phyloP scores from a whole-genome alignment of 164 flowering plant genomes.

The Pachysandra terminalis region DNA sequence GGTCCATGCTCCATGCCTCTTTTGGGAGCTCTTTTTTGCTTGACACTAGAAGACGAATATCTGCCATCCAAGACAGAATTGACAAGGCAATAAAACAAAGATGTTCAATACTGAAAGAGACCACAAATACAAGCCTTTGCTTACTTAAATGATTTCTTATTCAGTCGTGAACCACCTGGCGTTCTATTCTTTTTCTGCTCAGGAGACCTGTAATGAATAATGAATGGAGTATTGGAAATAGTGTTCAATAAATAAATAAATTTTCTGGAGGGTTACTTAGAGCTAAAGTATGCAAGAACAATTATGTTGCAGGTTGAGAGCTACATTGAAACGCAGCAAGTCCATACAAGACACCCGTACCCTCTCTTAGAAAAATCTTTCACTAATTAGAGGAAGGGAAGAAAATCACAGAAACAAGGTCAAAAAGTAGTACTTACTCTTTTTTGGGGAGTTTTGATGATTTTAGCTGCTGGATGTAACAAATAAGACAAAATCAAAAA shows the following conservation, averaged over 20 bases:
- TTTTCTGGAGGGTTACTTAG: not conserved
- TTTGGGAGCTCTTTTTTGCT: constrained; percentile 54
- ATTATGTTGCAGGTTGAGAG: not conserved
- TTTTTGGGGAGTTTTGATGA: constrained; percentile 28
- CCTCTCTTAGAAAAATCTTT: not conserved
- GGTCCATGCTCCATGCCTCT: constrained; percentile 31
- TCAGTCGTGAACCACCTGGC: constrained; percentile 22
- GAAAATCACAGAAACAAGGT: not conserved
- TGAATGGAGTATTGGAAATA: not conserved
- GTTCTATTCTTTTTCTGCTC: constrained; percentile 31
- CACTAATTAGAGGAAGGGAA: not conserved
- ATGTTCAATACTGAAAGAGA: not conserved
- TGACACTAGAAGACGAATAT: constrained; percentile 30
- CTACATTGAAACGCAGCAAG: not conserved
- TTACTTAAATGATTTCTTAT: constrained; percentile 36
- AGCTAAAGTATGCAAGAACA: not conserved
- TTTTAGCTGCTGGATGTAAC: constrained; percentile 39
- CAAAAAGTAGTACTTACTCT: constrained; percentile 40
- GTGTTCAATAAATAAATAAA: constrained; percentile 1
- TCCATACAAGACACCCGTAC: not conserved
- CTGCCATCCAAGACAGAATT: constrained; percentile 17
- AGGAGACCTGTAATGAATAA: constrained; percentile 45
- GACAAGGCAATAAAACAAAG: not conserved
- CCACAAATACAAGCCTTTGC: constrained; percentile 16
- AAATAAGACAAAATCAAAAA: not conserved